Base-by-base conservation (phyloP, 768 basidiomycete genomes). In the Pulveroboletus frians region DNA sequence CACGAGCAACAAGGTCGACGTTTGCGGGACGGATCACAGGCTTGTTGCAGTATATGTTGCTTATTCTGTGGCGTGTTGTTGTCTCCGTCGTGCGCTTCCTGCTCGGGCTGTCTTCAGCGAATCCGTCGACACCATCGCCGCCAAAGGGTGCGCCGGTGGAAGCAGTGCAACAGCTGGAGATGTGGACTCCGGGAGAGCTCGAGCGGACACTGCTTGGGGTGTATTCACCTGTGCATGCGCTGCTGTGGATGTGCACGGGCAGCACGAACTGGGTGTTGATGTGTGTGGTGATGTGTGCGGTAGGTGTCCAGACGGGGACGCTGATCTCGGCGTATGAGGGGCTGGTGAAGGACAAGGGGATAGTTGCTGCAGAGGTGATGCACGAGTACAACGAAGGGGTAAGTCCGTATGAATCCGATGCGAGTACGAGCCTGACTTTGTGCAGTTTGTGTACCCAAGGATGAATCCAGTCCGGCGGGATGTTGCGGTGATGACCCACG, bases 331-430 rank as follows among this genome's bases (percentile, higher is more conserved):
- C 78, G 39, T 92, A 85, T 66, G 76, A 78, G 31, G 71, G 74
- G 2, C 62, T 90, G 50, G 42, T 92, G 15, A 91, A 88, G 62
- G 90, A 92, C 70, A 80, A 76, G 55, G 79, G 76, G 35, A 79
- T 88, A 40, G 77, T 92, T 49, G 77, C 85, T 9, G 78, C 84
- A 3, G 90, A 92, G 62, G 86, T 91, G 15, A 75, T 92, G 76
- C 78, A 81, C 59, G 90, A 92, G 66, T 92, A 92, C 59, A 86
- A 92, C 53, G 73, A 81, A 64, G 80, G 79, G 69, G 90, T 89
- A 55, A 34, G 81, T 74, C 3, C 4, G 10, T 15, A 9, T 11
- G 35, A 29, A 2, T 17, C 15, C 10, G n/a, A 37, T 51, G 31
- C 46, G 14, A 39, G 10, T 23, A 15, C 1, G 15, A 9, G 1